Percentiles rank a stretch among this genome's conserved stretches.
phyloP scores from a whole-genome alignment of 1,139 yeast species.

The Protomyces pachydermus region DNA sequence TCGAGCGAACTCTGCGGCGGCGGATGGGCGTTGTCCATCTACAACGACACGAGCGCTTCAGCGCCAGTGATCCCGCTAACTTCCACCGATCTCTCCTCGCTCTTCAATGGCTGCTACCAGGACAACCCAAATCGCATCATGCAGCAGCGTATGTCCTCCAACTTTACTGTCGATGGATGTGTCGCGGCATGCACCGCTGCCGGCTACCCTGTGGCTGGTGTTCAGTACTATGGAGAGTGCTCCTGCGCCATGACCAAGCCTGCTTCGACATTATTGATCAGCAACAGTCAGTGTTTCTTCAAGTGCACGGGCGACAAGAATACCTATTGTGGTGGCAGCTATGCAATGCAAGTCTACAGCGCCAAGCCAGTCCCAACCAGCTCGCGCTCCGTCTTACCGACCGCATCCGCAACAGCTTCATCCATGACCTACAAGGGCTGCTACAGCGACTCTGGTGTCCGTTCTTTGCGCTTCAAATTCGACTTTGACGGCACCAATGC shows the following conservation, averaged over 20 bases:
- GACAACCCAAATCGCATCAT: constrained; percentile 20
- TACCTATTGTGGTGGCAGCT: constrained; percentile 25
- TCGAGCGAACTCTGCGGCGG: constrained; percentile 23
- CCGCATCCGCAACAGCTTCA: neutral
- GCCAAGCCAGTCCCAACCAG: neutral
- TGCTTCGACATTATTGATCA: constrained; percentile 2
- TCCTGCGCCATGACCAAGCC: constrained; percentile 23
- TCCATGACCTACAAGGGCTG: constrained; percentile 9
- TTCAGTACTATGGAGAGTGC: constrained; percentile 26
- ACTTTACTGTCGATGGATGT: constrained; percentile 24
- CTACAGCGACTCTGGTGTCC: constrained; percentile 16
- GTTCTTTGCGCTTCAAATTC: constrained; percentile 10
- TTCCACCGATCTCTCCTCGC: constrained; percentile 7
- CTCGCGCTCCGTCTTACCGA: neutral
- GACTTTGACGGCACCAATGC: constrained; percentile 9
- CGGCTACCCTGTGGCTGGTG: constrained; percentile 21
- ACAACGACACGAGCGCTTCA: constrained; percentile 15
- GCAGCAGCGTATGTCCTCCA: constrained; percentile 2
- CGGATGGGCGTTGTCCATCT: constrained; percentile 13
- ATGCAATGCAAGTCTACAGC: constrained; percentile 20
- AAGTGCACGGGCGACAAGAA: constrained; percentile 26
- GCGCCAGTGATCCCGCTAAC: constrained; percentile 9
- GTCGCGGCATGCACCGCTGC: constrained; percentile 11
- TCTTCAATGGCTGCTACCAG: constrained; percentile 11
- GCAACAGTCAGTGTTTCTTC: constrained; percentile 12